These are phyloP conservation scores for Thymus mandschuricus DNA, from an alignment of 257 asterid genomes.

Conservation along the genomic window DNA sequence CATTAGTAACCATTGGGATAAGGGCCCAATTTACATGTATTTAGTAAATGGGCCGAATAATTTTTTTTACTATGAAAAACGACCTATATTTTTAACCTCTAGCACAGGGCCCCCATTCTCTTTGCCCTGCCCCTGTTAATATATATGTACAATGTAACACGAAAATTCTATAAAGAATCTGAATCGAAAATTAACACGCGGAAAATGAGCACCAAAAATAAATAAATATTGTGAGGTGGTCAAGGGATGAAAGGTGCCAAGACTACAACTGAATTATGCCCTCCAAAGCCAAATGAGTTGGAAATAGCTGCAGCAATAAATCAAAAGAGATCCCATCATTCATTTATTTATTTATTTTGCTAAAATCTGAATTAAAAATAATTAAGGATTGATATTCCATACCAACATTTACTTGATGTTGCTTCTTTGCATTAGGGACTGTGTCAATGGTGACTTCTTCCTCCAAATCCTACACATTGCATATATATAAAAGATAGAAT, in stretches of 20 bases:
- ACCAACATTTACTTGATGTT: constrained; percentile 21
- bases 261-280: background rate
- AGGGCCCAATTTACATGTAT: too few relatives aligned
- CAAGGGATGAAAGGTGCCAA: background rate
- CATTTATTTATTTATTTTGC: too few relatives aligned
- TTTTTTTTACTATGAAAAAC: too few relatives aligned
- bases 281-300: constrained; percentile 12
- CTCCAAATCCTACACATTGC: constrained; percentile 19
- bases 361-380: background rate
- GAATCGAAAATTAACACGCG: too few relatives aligned
- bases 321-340: background rate
- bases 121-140: too few relatives aligned
- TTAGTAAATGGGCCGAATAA: too few relatives aligned
- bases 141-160: too few relatives aligned
- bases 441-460: constrained; percentile 4
- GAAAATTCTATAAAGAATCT: too few relatives aligned
- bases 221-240: background rate
- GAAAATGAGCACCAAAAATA: too few relatives aligned
- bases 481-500: background rate
- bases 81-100: too few relatives aligned
- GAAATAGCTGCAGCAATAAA: constrained; percentile 14
- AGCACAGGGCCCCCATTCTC: too few relatives aligned
- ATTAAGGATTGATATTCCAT: background rate
- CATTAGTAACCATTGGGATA: too few relatives aligned
- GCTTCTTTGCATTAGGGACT: constrained; percentile 16